A percentile compares a stretch with the other conserved stretches of the same genome.
These are phyloP conservation scores for Crithidia expoeki DNA, from an alignment of 208 protist species.

Conservation along the genomic window DNA sequence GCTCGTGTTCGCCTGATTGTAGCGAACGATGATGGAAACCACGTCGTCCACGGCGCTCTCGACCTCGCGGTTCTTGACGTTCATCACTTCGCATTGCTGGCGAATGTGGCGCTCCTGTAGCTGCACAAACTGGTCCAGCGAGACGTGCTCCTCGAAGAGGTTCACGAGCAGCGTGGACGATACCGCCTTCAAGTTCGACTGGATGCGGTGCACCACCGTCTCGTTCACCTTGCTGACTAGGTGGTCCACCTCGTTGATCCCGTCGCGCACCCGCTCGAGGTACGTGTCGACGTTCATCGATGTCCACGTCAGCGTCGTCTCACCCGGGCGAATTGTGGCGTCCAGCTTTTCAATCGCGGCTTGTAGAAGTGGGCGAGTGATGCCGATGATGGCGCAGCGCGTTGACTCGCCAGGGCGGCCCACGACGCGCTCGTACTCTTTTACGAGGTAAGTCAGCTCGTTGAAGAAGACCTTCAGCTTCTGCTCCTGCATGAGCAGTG, in stretches of 20 bases:
- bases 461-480: constrained; percentile 96
- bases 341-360: constrained; percentile 93
- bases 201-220: constrained; percentile 92
- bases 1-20: constrained; percentile 28
- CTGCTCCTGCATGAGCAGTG: constrained; percentile 94
- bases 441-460: constrained; percentile 91
- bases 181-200: constrained; percentile 91
- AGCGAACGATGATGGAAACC: constrained; percentile 68
- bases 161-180: constrained; percentile 86
- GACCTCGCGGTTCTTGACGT: constrained; percentile 95
- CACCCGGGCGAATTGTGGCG: constrained; percentile 72
- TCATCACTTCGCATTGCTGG: constrained; percentile 92
- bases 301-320: constrained; percentile 95
- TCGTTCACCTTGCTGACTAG: constrained; percentile 93
- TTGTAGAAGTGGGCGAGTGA: constrained; percentile 89
- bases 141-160: constrained; percentile 86
- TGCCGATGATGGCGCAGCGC: constrained; percentile 73
- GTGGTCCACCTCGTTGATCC: constrained; percentile 72
- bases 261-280: constrained; percentile 86
- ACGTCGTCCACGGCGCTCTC: constrained; percentile 92
- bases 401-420: constrained; percentile 31
- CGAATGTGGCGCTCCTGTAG: constrained; percentile 88
- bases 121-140: constrained; percentile 93
- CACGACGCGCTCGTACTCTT: constrained; percentile 74
- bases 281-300: constrained; percentile 97